A percentile compares a stretch with the other conserved stretches of the same genome.
phyloP scores from a whole-genome alignment of 257 asterid species.

The Knoxia roxburghii region DNA sequence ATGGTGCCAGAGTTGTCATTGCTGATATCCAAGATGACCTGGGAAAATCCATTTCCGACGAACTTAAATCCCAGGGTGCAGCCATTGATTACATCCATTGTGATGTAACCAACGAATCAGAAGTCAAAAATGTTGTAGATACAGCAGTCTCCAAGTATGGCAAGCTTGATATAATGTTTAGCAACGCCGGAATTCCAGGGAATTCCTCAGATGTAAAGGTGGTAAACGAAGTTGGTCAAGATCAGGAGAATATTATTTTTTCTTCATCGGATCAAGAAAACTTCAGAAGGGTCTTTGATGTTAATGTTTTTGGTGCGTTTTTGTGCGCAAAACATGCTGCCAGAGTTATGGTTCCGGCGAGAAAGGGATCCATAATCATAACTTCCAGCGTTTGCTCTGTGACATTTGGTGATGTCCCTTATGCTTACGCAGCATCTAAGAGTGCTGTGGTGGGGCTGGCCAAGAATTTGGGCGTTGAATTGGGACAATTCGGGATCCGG shows the following conservation, averaged over 20 bases:
- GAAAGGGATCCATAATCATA: constrained; percentile 22
- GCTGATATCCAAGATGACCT: constrained; percentile 27
- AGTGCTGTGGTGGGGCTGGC: constrained; percentile 21
- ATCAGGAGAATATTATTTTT: no score
- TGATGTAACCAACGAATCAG: constrained; percentile 19
- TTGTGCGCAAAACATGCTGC: constrained; percentile 30
- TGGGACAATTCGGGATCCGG: constrained; percentile 24
- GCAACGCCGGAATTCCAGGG: constrained; percentile 22
- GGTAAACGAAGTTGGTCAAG: background rate
- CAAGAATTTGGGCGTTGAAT: constrained; percentile 26
- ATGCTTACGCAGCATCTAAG: constrained; percentile 17
- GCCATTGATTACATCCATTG: constrained; percentile 11
- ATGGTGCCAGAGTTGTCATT: constrained; percentile 25
- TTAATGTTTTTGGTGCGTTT: constrained; percentile 24
- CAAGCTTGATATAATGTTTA: constrained; percentile 30
- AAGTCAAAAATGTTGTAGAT: constrained; percentile 17
- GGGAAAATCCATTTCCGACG: constrained; percentile 1
- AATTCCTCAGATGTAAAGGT: background rate
- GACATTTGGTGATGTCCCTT: constrained; percentile 2
- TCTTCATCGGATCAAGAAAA: background rate
- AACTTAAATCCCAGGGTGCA: background rate
- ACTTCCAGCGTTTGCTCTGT: constrained; percentile 20
- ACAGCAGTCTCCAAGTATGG: constrained; percentile 12
- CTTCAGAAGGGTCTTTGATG: constrained; percentile 20
- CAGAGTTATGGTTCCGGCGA: constrained; percentile 27